These are phyloP conservation scores for Colletotrichum sp. DNA, from an alignment of 2,329 filamentous ascomycete species.

Conservation along the genomic window DNA sequence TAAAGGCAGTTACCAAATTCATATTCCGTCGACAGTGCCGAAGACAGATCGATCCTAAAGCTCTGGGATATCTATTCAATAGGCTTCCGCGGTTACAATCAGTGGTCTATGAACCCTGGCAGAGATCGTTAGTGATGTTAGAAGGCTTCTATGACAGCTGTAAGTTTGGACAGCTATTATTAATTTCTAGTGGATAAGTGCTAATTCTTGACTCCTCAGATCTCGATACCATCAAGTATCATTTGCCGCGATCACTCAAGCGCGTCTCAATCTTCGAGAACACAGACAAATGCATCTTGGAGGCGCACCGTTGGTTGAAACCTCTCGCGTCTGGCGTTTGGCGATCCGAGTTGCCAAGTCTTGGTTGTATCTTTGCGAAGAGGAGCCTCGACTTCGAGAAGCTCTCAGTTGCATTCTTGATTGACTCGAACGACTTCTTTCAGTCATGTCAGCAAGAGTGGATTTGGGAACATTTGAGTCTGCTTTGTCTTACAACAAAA, in stretches of 20 bases:
- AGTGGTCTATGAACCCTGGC: conserved; percentile 38
- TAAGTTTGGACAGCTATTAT: conserved; percentile 13
- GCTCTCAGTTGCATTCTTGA: conserved; percentile 31
- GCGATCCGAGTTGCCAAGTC: background rate
- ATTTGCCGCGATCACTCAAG: conserved; percentile 27
- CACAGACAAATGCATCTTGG: conserved; percentile 22
- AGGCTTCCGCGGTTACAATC: conserved; percentile 31
- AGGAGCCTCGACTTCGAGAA: conserved; percentile 31
- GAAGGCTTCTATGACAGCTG: conserved; percentile 22
- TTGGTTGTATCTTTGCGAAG: conserved; percentile 26
- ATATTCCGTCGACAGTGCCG: conserved; percentile 38
- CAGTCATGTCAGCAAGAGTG: conserved; percentile 24
- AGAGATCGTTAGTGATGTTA: conserved; percentile 22
- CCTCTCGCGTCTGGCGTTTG: background rate
- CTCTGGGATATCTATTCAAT: conserved; percentile 24
- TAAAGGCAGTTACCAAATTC: conserved; percentile 32
- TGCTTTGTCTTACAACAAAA: conserved; percentile 36
- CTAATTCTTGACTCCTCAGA: background rate
- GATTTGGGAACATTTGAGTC: conserved; percentile 31
- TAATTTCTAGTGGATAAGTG: background rate
- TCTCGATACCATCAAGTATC: conserved; percentile 3
- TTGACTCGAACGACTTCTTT: conserved; percentile 34
- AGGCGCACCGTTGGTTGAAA: background rate
- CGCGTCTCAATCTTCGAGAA: conserved; percentile 32
- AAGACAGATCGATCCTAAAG: conserved; percentile 24